Percentiles rank a stretch among this genome's conserved stretches.
Evolutionary conservation across 805 yeast genomes (phyloP).

Genomic region (Kuraishia floccosa): DNA sequence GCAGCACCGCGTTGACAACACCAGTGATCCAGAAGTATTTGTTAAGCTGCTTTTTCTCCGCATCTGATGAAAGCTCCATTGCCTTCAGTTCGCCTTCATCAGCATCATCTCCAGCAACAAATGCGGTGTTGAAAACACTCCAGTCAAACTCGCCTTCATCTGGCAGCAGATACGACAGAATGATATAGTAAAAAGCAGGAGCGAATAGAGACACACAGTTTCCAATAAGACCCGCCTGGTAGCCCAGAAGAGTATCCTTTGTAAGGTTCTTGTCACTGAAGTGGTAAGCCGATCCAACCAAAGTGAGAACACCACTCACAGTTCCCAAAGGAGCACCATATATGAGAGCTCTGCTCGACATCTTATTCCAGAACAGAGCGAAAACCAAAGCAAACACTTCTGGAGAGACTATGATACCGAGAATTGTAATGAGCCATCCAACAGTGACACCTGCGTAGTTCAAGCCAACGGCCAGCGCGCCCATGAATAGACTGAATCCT

Average conservation of each 20-base stretch:
- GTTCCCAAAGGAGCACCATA: constrained; percentile 38
- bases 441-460: constrained; percentile 28
- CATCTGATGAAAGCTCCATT: constrained; percentile 9
- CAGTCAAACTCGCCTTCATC: constrained; percentile 14
- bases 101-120: constrained; percentile 22
- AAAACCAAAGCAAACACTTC: constrained; percentile 35
- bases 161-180: constrained; percentile 16
- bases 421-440: constrained; percentile 28
- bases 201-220: constrained; percentile 16
- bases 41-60: constrained; percentile 12
- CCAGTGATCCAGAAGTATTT: constrained; percentile 28
- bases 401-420: constrained; percentile 40
- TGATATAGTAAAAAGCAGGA: constrained; percentile 14
- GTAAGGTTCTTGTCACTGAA: no score
- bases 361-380: constrained; percentile 29
- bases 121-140: constrained; percentile 7
- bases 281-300: constrained; percentile 27
- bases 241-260: no score
- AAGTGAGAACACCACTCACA: constrained; percentile 38
- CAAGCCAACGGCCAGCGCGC: constrained; percentile 24
- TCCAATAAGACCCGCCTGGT: constrained; percentile 11
- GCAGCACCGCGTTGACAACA: constrained; percentile 19
- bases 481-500: constrained; percentile 31
- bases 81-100: constrained; percentile 19
- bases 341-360: constrained; percentile 20